Base-by-base conservation (phyloP, 176 grass and related monocot genomes). In the Oryza coarctata region DNA sequence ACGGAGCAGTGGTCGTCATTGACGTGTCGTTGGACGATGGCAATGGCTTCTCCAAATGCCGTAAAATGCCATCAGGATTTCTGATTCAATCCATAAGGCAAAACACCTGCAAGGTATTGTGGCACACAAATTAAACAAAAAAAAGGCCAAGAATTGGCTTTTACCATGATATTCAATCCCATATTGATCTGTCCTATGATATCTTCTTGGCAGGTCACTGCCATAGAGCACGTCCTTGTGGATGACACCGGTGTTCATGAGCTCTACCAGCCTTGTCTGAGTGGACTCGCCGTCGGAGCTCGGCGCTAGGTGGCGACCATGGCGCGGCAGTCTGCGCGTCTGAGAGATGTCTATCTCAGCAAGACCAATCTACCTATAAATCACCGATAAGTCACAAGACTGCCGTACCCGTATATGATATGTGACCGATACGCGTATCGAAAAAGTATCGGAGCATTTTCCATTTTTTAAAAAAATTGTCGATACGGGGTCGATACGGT, bases 21-120 rank as follows among this genome's bases (percentile, higher is more conserved):
- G 93, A 95, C 14, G 86, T 95, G 13, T 93, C 90, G 29, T 43
- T 88, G 23, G 73, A 93, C 18, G 66, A 41, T 7, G 49, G 83
- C 14, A 58, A 38, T 23, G 57, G 63, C 23, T 64, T 63, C 32
- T 29, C 64, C 66, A 80, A 33, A 36, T 90, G 71, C 81, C 85
- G 66, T n/a, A 93, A 78, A 86, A 75, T 89, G 75, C 88, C 93
- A 47, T 95, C 93, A n/a, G 93, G 93, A 7, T 1, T 86, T 26
- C 47, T 95, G 25, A 83, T 95, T 22, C 75, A 84, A 71, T 62
- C 86, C 67, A 12, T 90, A 29, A 84, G 75, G 29, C 34, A 55
- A 50, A 84, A 81, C 78, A 86, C 5, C 85, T 84, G 90, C 84
- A 90, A 88, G 90, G 93, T 90, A 90, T 31, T 47, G 60, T 63